Base-by-base conservation (phyloP, 331 rosid genomes). In the Acacia concinna region DNA sequence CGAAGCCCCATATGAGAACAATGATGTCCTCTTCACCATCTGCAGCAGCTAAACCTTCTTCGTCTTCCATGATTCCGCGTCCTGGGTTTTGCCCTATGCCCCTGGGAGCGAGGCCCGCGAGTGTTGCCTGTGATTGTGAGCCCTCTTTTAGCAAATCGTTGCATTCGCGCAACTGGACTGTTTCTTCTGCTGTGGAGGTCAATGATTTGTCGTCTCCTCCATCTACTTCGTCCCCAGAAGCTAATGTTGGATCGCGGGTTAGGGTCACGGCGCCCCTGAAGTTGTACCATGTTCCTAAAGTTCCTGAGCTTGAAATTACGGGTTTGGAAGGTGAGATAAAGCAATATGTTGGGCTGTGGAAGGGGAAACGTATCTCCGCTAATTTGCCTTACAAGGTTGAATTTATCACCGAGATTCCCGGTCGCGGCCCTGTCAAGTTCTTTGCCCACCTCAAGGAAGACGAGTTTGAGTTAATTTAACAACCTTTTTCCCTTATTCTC, bases 361-460 rank as follows among this genome's bases (percentile, higher is more conserved):
- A 91, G 47, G 98, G 94, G 54, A 96, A 91, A 86, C 81, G 85
- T 44, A 92, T 96, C 59, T 96, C 99, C 12, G 98, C 98, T 12
- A 96, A 96, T 85, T 82, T 90, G n/a, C 99, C 99, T 68, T 93
- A 59, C 56, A 96, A 90, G 88, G 92, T 96, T 47, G 81, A 93
- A 84, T 93, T 96, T 83, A 9, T 83, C 56, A 81, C 86, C 7
- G 91, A 91, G 2, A 85, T 93, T 41, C 86, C 82, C 38, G 94
- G 92, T 56, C 98, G 99, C 64, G 96, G 97, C 47, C 75, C 87
- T n/a, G 91, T 91, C 40, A 96, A 96, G 87, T 93, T 96, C 87
- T 83, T 86, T 63, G 98, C 90, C 32, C 99, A 96, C 82, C 99
- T 96, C 81, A 93, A 79, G 88, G 97, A 93, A 43, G 99, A 93